These are phyloP conservation scores for Schizothecium vesticola DNA, from an alignment of 495 filamentous ascomycete genomes.

Conservation along the genomic window DNA sequence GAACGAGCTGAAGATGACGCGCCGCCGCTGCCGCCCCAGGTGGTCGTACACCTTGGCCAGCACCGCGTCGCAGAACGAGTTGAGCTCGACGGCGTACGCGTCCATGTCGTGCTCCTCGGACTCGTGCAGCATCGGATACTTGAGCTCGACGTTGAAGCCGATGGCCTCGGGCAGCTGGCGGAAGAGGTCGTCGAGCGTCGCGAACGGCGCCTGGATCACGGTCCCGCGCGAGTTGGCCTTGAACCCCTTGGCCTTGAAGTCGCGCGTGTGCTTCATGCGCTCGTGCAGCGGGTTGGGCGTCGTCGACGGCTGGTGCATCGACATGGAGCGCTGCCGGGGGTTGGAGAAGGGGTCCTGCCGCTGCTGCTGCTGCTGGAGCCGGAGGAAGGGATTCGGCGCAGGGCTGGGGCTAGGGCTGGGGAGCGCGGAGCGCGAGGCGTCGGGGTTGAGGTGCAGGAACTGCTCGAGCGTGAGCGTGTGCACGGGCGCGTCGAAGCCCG, in stretches of 20 bases:
- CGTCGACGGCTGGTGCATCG: slow-evolving; percentile 30
- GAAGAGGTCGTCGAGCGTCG: slow-evolving; percentile 91
- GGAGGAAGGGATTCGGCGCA: neutral
- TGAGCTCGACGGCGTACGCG: slow-evolving; percentile 91
- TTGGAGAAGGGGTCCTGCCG: slow-evolving; percentile 33
- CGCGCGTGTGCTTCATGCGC: slow-evolving; percentile 93
- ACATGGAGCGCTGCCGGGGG: slow-evolving; percentile 42
- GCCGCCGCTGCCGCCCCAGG: slow-evolving; percentile 67
- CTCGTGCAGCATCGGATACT: slow-evolving; percentile 97
- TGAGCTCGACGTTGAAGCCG: slow-evolving; percentile 98
- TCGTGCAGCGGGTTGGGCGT: slow-evolving; percentile 60
- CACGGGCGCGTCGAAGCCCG: slow-evolving; percentile 93
- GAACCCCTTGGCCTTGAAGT: slow-evolving; percentile 83
- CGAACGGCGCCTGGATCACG: slow-evolving; percentile 91
- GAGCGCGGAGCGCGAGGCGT: slow-evolving; percentile 20
- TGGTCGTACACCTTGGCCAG: slow-evolving; percentile 73
- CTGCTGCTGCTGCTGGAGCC: slow-evolving; percentile 20
- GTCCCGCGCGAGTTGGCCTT: slow-evolving; percentile 92
- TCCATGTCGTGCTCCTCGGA: slow-evolving; percentile 96
- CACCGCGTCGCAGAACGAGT: slow-evolving; percentile 93
- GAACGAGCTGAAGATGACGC: slow-evolving; percentile 94
- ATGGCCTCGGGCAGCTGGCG: slow-evolving; percentile 70
- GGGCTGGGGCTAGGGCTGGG: slow-evolving; percentile 20
- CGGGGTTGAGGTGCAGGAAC: slow-evolving; percentile 79
- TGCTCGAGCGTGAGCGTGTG: slow-evolving; percentile 93